Conservation (phyloP, 306 rosid species). For the Canavalia gladiata region DNA sequence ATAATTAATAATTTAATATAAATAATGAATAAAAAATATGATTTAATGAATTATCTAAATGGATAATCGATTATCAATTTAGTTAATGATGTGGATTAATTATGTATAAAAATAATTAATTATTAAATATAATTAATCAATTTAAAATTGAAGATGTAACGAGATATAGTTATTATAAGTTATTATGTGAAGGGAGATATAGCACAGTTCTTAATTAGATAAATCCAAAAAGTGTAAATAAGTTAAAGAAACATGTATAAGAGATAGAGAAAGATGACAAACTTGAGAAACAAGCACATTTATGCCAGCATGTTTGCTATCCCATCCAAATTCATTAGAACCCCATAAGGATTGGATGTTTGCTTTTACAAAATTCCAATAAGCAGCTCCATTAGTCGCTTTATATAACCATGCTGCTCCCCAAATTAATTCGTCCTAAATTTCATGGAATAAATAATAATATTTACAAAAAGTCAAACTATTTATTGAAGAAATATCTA, state of each 20-base stretch:
- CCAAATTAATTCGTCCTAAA: constrained; percentile 67
- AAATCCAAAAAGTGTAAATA: background rate
- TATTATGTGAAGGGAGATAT: too few relatives aligned
- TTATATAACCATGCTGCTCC: constrained; percentile 66
- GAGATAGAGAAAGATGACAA: background rate
- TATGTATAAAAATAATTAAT: too few relatives aligned
- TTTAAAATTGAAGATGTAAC: too few relatives aligned
- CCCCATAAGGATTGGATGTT: constrained; percentile 30
- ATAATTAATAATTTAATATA: too few relatives aligned
- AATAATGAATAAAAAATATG: too few relatives aligned
- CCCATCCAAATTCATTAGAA: constrained; percentile 67
- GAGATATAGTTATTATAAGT: too few relatives aligned
- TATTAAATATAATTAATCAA: too few relatives aligned
- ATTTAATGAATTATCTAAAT: too few relatives aligned
- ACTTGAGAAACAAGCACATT: constrained; percentile 64
- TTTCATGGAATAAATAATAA: background rate
- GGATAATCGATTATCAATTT: too few relatives aligned
- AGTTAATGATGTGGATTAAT: too few relatives aligned
- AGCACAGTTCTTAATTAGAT: background rate
- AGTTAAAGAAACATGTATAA: background rate
- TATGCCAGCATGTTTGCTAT: constrained; percentile 58
- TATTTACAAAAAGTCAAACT: too few relatives aligned
- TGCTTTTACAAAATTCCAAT: constrained; percentile 49
- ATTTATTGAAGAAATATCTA: too few relatives aligned
- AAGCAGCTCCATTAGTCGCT: constrained; percentile 29